phyloP scores from a whole-genome alignment of 108 stramenopile genomes.

The Nitzschia sp. region DNA sequence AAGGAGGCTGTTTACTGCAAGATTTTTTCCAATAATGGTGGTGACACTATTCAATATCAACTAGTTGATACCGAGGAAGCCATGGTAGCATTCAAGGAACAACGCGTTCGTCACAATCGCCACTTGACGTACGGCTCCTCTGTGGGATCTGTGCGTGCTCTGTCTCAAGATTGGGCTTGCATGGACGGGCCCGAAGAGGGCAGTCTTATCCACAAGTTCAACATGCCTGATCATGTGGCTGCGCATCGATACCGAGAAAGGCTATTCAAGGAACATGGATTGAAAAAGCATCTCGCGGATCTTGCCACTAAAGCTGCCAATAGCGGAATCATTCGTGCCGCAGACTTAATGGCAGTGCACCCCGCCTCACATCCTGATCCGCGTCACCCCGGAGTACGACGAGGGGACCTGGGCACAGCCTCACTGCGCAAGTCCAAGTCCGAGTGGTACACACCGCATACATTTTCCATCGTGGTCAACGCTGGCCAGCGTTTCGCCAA shows the following conservation, averaged over 20 bases:
- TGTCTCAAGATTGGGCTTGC: conserved; percentile 29
- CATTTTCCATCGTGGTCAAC: conserved; percentile 72
- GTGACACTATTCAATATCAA: conserved; percentile 78
- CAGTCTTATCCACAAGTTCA: conserved; percentile 33
- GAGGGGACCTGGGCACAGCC: conserved; percentile 66
- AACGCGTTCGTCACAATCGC: conserved; percentile 71
- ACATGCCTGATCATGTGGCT: conserved; percentile 61
- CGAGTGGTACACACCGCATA: conserved; percentile 49
- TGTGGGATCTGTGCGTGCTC: conserved; percentile 13
- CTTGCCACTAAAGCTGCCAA: conserved; percentile 46
- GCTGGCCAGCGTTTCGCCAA: conserved; percentile 31
- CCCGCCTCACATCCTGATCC: conserved; percentile 80
- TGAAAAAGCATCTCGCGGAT: conserved; percentile 40
- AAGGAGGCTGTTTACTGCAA: conserved; percentile 68
- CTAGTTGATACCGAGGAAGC: conserved; percentile 69
- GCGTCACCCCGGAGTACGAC: conserved; percentile 36
- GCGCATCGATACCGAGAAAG: conserved; percentile 71
- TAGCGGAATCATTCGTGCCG: conserved; percentile 52
- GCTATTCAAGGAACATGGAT: conserved; percentile 43
- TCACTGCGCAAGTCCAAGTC: conserved; percentile 71
- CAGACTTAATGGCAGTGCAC: conserved; percentile 83
- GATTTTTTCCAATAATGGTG: conserved; percentile 73
- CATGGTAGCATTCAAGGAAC: conserved; percentile 75
- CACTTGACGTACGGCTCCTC: conserved; percentile 16
- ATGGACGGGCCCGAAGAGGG: conserved; percentile 36